Conservation (phyloP, 768 basidiomycete species). For the Kwoniella bestiolae region DNA sequence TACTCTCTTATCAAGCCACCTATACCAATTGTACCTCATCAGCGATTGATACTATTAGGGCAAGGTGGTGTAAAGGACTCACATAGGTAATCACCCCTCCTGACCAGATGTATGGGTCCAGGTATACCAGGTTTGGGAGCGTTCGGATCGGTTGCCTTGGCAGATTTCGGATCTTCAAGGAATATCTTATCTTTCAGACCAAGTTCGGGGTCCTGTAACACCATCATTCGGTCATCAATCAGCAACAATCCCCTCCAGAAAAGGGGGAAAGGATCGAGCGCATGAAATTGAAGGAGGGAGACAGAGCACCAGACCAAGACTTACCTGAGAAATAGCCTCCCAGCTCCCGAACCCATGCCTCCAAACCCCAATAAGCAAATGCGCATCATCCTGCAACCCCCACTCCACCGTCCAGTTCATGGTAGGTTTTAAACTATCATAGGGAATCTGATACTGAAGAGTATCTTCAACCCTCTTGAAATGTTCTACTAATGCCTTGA, state of each 20-base stretch:
- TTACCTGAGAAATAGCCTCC: slow-evolving; percentile 79
- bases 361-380: slow-evolving; percentile 91
- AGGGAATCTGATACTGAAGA: slow-evolving; percentile 83
- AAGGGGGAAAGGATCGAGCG: too few species aligned
- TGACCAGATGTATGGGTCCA: slow-evolving; percentile 96
- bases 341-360: slow-evolving; percentile 94
- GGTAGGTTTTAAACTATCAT: slow-evolving; percentile 90
- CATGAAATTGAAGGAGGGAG: too few species aligned
- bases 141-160: slow-evolving; percentile 63
- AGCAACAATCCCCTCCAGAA: too few species aligned
- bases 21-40: background rate
- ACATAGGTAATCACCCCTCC: slow-evolving; percentile 88
- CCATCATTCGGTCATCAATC: too few species aligned
- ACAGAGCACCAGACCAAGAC: too few species aligned
- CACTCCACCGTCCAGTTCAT: slow-evolving; percentile 97
- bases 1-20: slow-evolving; percentile 54
- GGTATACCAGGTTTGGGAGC: slow-evolving; percentile 67
- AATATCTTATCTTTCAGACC: slow-evolving; percentile 92
- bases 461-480: slow-evolving; percentile 73
- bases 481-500: slow-evolving; percentile 82
- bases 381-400: slow-evolving; percentile 88
- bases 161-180: slow-evolving; percentile 85
- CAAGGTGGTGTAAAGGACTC: slow-evolving; percentile 7
- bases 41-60: too few species aligned
- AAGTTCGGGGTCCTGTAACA: slow-evolving; percentile 71